Evolutionary conservation across 768 basidiomycete genomes (phyloP).

Genomic region (Xanthoconium stramineum): DNA sequence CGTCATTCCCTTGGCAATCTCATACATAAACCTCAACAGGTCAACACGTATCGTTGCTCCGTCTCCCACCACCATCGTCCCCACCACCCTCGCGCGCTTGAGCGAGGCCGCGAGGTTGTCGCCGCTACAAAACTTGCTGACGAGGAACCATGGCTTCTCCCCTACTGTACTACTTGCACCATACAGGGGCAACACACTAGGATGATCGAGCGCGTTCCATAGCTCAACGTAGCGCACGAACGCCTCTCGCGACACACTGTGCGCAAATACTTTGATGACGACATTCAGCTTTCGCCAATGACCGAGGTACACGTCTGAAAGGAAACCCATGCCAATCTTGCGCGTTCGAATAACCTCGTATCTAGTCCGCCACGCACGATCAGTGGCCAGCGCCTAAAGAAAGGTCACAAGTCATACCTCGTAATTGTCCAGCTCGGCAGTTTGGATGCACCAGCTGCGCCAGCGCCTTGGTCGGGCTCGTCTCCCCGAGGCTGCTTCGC

Average conservation of each 20-base stretch:
- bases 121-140: slow-evolving; percentile 67
- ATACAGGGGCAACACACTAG: slow-evolving; percentile 68
- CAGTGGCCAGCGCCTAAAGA: neutral
- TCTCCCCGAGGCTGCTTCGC: neutral
- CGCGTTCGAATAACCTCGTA: slow-evolving; percentile 73
- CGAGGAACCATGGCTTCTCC: slow-evolving; percentile 76
- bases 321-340: slow-evolving; percentile 70
- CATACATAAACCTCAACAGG: slow-evolving; percentile 59
- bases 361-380: slow-evolving; percentile 26
- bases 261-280: slow-evolving; percentile 69
- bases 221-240: slow-evolving; percentile 70
- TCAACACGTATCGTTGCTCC: slow-evolving; percentile 27
- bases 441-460: slow-evolving; percentile 12
- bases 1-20: slow-evolving; percentile 78
- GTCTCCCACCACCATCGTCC: neutral
- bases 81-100: slow-evolving; percentile 27
- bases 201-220: slow-evolving; percentile 69
- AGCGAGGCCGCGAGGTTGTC: slow-evolving; percentile 64
- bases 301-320: slow-evolving; percentile 77
- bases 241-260: slow-evolving; percentile 54
- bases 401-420: slow-evolving; percentile 31
- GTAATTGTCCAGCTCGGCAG: slow-evolving; percentile 80
- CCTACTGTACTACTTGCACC: slow-evolving; percentile 73
- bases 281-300: slow-evolving; percentile 65
- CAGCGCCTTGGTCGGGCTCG: neutral